Evolutionary conservation across 441 rosid genomes (phyloP), one percentile per base, ranked within the genome.

Genomic region (Eutrema salsugineum): DNA sequence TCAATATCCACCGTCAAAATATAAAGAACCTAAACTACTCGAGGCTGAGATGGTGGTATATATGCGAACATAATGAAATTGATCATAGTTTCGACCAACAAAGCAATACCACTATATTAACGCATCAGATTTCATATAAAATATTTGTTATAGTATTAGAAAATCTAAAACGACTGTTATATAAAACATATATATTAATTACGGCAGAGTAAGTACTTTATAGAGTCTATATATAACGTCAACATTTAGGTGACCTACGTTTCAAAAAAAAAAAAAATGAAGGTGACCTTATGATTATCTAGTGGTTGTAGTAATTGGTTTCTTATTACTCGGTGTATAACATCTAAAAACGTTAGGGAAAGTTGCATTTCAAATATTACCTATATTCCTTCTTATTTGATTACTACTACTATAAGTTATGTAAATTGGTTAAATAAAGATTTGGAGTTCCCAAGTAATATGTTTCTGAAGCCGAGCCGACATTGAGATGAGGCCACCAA

Each of bases 401-500:
- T 58, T 39, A 59, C 39, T 22, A 59, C 39, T 22, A 24, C 10
- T 19, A 15, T 19, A 36, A 48, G 44, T 57, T 40, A 36, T 62
- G 49, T 61, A 14, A 51, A 68, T 62, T 22, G 33, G 24, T 20
- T 43, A 63, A 69, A 70, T 11, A 63, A 63, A 32, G 3, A 56
- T 61, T 76, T 56, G 65, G 44, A 32, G 57, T 70, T 77, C 72
- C 77, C 80, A 59, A 77, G 68, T 58, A 77, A 64, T 77, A 64
- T 77, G 80, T 71, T 71, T 71, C 72, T 77, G 80, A 77, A 77
- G 72, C 84, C 59, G 72, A 86, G 83, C 90, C 87, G 95, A 89
- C 97, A 86, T 42, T 65, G 82, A 77, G 83, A 82, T 81, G 78
- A 83, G 79, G 77, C 85, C 93, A 82, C 85, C 97, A 83, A 93